Base-by-base conservation (phyloP, 2,329 filamentous ascomycete species). In the Claviceps fusiformis region DNA sequence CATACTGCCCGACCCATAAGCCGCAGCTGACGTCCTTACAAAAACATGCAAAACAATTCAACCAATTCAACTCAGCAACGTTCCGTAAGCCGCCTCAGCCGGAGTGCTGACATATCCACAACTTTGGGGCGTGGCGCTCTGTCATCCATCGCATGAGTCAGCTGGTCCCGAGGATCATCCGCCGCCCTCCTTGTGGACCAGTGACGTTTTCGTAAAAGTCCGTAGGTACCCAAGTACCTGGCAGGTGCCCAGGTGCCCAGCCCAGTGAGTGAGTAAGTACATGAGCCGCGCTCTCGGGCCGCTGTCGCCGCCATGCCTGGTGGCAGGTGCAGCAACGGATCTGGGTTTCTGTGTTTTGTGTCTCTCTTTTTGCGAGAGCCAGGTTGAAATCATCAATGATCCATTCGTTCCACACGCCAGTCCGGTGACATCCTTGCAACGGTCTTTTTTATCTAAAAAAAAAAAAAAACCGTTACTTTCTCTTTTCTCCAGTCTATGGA, bases 141-240 rank as follows among this genome's bases (percentile, higher is more conserved):
- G 27, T 29, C 29, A n/a, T n/a, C 31, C 31, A 33, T 33, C 31
- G 35, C 54, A 50, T 53, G 46, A 56, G 55, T 53, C 55, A 56
- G 51, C 51, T 47, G 54, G 46, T 29, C 33, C 51, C 51, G 45
- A 47, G 27, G 43, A 47, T 56, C 55, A 51, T 48, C 52, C 51
- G 55, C 47, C 52, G 27, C 52, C n/a, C 6, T 29, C 50, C 43
- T 1, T 41, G 39, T 8, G 31, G 8, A 41, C 39, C 39, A 41
- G 39, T 17, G 39, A 41, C 39, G 39, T 17, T 41, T 41, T 41
- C 15, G 39, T 15, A 17, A 4, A 41, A 13, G 19, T 19, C 9
- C 35, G 35, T 37, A 37, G 35, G 39, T 43, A 15, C 39, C n/a
- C 43, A 44, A 9, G 43, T 10, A 17, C 11, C 9, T 17, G 29